Evolutionary conservation across 352 stramenopile genomes (phyloP).

Genomic region (Pythium monospermum): DNA sequence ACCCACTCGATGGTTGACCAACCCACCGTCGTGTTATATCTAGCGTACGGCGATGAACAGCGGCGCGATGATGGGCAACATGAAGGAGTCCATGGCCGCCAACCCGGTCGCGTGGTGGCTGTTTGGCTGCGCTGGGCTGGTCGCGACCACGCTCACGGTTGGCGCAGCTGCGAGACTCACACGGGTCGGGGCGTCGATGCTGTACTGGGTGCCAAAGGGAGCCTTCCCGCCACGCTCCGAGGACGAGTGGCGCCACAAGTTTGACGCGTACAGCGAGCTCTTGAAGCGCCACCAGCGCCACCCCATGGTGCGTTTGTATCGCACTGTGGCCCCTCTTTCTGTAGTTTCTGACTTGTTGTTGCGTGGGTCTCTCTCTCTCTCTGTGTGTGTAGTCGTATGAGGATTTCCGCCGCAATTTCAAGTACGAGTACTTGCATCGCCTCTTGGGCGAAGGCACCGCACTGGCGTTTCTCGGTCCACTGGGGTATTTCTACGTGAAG

Average conservation of each 20-base stretch:
- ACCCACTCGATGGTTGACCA: not conserved
- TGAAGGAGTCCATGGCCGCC: conserved; percentile 30
- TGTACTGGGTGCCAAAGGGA: conserved; percentile 93
- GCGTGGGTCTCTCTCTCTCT: not conserved
- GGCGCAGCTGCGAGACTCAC: conserved; percentile 94
- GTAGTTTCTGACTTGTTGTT: no score
- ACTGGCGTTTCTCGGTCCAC: conserved; percentile 85
- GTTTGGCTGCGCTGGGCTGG: conserved; percentile 84
- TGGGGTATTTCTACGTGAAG: conserved; percentile 88
- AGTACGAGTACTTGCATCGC: conserved; percentile 87
- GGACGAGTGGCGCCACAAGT: conserved; percentile 92
- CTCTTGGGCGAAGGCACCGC: conserved; percentile 91
- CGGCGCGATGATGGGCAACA: conserved; percentile 3
- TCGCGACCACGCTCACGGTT: conserved; percentile 95
- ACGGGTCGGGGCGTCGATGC: conserved; percentile 90
- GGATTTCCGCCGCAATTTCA: conserved; percentile 97
- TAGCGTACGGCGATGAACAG: conserved; percentile 8
- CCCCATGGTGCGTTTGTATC: conserved; percentile 34
- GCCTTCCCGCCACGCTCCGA: conserved; percentile 74
- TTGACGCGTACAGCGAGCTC: conserved; percentile 93
- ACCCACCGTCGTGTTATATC: not conserved
- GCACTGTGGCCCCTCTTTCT: no score
- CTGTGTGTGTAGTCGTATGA: conserved; percentile 71
- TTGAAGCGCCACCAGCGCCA: conserved; percentile 91
- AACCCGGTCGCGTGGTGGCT: conserved; percentile 89